Evolutionary conservation across 2,329 filamentous ascomycete genomes (phyloP), one percentile per base, ranked within the genome.

Genomic region (Domatiomyces catenatus): DNA sequence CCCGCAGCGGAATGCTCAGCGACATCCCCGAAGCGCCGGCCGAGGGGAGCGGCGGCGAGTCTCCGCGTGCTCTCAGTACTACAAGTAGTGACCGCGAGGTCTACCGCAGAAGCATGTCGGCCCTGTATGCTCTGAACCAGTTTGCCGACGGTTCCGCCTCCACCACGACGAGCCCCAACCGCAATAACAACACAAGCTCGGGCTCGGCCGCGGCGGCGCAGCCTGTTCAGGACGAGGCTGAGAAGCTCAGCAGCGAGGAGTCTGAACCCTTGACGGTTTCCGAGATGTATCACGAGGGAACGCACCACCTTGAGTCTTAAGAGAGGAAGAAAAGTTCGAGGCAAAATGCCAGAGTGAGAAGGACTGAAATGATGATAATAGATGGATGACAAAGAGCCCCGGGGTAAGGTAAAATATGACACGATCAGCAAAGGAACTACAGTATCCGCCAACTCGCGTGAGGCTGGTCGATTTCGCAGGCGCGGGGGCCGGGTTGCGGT

Each of bases 71-170:
- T 15, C 47, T 52, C 47, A 57, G 55, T 26, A 48, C 55, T 19
- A 54, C 50, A 18, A 58, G 56, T 48, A 55, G 52, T 42, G 56
- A 58, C 32, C 54, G 54, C 7, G 54, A 58, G 47, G 52, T 54
- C 22, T 56, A 53, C 36, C 52, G 56, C 12, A 50, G 49, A 44
- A 58, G 56, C 48, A 51, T 58, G 3, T 52, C 47, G 39, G 54
- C 52, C 19, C 22, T 58, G 45, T 51, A 58, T 26, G 50, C 53
- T 44, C 46, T 58, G 22, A 56, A 54, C 39, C 28, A 19, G 18
- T 20, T 17, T 20, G 43, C 12, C 8, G 2, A 3, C 22, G 10
- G 18, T 15, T 45, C 19, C 19, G 6, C 19, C 43, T n/a, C n/a
- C n/a, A n/a, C n/a, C n/a, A n/a, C n/a, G n/a, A n/a, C n/a, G n/a